Percentiles rank a stretch among this genome's conserved stretches.
These are phyloP conservation scores for Fusarium sp. DNA, from an alignment of 2,329 filamentous ascomycete genomes.

Conservation along the genomic window DNA sequence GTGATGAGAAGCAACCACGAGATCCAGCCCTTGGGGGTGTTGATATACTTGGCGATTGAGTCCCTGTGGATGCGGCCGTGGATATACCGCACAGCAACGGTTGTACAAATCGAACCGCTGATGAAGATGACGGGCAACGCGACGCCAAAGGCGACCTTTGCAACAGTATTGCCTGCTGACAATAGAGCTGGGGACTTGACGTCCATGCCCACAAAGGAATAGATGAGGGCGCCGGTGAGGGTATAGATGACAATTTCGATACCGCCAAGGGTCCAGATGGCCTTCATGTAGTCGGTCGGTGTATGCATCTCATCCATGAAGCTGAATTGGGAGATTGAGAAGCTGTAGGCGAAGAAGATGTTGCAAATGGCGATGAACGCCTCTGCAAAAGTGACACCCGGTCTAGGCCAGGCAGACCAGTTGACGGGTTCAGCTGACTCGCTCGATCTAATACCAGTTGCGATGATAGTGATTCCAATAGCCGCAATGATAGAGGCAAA, in stretches of 20 bases:
- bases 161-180: conserved; percentile 64
- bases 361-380: conserved; percentile 70
- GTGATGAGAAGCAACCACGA: conserved; percentile 69
- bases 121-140: conserved; percentile 76
- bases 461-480: conserved; percentile 72
- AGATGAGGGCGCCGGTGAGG: conserved; percentile 71
- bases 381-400: conserved; percentile 57
- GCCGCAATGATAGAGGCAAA: conserved; percentile 56
- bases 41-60: conserved; percentile 39
- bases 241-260: conserved; percentile 71
- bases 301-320: conserved; percentile 61
- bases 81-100: conserved; percentile 52
- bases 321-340: conserved; percentile 56
- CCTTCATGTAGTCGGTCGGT: conserved; percentile 55
- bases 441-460: conserved; percentile 60
- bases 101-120: conserved; percentile 71
- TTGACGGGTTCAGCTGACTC: conserved; percentile 28
- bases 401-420: conserved; percentile 54
- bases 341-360: conserved; percentile 74
- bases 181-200: conserved; percentile 73
- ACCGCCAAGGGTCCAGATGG: conserved; percentile 69
- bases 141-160: conserved; percentile 53
- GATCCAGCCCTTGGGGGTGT: conserved; percentile 49
- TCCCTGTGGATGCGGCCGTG: conserved; percentile 48
- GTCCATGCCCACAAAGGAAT: conserved; percentile 69